phyloP scores from a whole-genome alignment of 192 early-diverging fungal species.

The Martensiomyces pterosporus region DNA sequence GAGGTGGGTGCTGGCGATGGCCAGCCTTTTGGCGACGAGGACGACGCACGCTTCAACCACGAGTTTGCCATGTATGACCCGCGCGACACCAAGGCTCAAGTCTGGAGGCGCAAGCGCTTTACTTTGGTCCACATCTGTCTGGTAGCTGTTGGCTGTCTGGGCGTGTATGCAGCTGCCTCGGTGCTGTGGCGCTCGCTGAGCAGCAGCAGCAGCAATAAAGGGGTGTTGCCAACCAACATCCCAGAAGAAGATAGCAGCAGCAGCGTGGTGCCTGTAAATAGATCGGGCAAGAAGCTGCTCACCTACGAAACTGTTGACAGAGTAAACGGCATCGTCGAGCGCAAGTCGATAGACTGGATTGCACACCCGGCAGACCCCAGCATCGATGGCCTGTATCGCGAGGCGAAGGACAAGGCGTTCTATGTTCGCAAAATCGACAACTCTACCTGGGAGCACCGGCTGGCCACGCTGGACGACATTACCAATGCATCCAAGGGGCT shows the following conservation, averaged over 20 bases:
- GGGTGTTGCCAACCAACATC: background rate
- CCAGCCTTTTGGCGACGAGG: slow-evolving; percentile 31
- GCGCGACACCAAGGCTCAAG: slow-evolving; percentile 16
- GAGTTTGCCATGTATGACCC: slow-evolving; percentile 39
- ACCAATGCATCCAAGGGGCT: slow-evolving; percentile 17
- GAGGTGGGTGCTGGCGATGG: slow-evolving; percentile 31
- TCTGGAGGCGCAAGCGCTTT: slow-evolving; percentile 42
- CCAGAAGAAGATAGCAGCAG: background rate
- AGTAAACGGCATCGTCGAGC: slow-evolving; percentile 22
- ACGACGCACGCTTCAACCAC: slow-evolving; percentile 38
- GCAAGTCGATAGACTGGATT: slow-evolving; percentile 41
- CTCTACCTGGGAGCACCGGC: slow-evolving; percentile 28
- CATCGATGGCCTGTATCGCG: slow-evolving; percentile 43
- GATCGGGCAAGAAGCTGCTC: slow-evolving; percentile 34
- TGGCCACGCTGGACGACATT: slow-evolving; percentile 26
- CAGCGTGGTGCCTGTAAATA: slow-evolving; percentile 11
- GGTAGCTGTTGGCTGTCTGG: slow-evolving; percentile 28
- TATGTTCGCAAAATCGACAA: slow-evolving; percentile 30
- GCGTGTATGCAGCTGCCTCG: slow-evolving; percentile 18
- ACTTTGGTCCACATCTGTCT: slow-evolving; percentile 25
- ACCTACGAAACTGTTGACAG: slow-evolving; percentile 34
- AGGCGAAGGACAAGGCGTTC: slow-evolving; percentile 14
- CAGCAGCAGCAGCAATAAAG: background rate
- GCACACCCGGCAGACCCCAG: slow-evolving; percentile 28
- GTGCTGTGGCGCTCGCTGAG: slow-evolving; percentile 17